A percentile compares a stretch with the other conserved stretches of the same genome.
phyloP scores from a whole-genome alignment of 768 basidiomycete genomes.

The Leccinellum luteum region DNA sequence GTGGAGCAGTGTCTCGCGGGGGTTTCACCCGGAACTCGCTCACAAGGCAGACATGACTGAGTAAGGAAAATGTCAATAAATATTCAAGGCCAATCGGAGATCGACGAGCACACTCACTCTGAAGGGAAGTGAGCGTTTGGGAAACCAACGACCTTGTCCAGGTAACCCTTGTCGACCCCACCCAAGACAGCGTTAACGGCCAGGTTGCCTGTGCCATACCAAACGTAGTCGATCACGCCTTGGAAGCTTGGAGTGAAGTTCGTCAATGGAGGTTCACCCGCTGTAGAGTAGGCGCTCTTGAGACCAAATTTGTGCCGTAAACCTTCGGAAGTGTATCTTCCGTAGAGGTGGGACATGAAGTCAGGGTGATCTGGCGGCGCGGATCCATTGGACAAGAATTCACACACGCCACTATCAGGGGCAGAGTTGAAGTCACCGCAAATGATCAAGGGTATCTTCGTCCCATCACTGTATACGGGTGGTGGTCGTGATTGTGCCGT shows the following conservation, averaged over 20 bases:
- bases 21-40: constrained; percentile 80
- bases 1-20: constrained; percentile 46
- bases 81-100: constrained; percentile 3
- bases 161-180: constrained; percentile 79
- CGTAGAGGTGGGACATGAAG: constrained; percentile 90
- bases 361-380: constrained; percentile 79
- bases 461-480: constrained; percentile 76
- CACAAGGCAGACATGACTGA: constrained; percentile 69
- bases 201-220: constrained; percentile 77
- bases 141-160: constrained; percentile 92
- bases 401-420: constrained; percentile 85
- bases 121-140: constrained; percentile 96
- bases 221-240: constrained; percentile 91
- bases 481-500: constrained; percentile 42
- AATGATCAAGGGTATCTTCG: constrained; percentile 86
- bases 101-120: constrained; percentile 61
- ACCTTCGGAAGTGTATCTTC: constrained; percentile 89
- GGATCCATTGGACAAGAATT: constrained; percentile 76
- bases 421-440: constrained; percentile 97
- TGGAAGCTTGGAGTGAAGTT: constrained; percentile 89
- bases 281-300: constrained; percentile 77
- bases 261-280: constrained; percentile 68
- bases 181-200: constrained; percentile 82
- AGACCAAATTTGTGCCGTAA: constrained; percentile 74
- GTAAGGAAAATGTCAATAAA: constrained; percentile 9